A percentile compares a stretch with the other conserved stretches of the same genome.
Conservation (phyloP, 257 asterid genomes). For the Plectranthus barbatus region DNA sequence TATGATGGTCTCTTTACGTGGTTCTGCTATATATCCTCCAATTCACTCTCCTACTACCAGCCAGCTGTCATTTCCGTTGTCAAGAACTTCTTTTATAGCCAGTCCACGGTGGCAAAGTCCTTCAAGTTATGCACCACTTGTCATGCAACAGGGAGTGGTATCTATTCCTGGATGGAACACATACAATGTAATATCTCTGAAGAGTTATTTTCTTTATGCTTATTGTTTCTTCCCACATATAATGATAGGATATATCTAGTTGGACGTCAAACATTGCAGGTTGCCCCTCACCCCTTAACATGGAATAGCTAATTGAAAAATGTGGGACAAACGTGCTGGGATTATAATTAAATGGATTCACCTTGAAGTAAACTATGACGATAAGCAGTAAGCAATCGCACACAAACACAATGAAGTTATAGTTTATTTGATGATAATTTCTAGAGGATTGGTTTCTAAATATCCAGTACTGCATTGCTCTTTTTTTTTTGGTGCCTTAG, state of each 20-base stretch:
- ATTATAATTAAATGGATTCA: background rate
- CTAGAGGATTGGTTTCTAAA: background rate
- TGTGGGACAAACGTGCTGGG: background rate
- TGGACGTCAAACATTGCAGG: background rate
- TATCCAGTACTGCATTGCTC: background rate
- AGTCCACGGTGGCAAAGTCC: constrained; percentile 95
- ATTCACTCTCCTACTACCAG: constrained; percentile 77
- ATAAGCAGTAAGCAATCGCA: background rate
- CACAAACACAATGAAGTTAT: background rate
- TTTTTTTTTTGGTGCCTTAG: background rate
- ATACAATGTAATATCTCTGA: constrained; percentile 55
- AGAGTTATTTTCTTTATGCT: constrained; percentile 11
- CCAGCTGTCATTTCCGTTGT: constrained; percentile 63
- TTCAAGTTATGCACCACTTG: constrained; percentile 73
- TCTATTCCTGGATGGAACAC: constrained; percentile 89
- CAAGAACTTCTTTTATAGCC: constrained; percentile 78
- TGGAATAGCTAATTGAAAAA: constrained; percentile 6
- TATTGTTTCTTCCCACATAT: background rate
- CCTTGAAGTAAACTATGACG: constrained; percentile 2
- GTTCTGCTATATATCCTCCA: constrained; percentile 86
- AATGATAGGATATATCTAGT: background rate
- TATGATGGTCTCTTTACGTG: constrained; percentile 81
- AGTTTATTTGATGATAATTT: background rate
- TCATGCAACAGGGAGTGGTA: constrained; percentile 84
- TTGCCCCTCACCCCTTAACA: background rate